phyloP scores from a whole-genome alignment of 2,329 filamentous ascomycete genomes.

The Cordyceps cateniannulata region DNA sequence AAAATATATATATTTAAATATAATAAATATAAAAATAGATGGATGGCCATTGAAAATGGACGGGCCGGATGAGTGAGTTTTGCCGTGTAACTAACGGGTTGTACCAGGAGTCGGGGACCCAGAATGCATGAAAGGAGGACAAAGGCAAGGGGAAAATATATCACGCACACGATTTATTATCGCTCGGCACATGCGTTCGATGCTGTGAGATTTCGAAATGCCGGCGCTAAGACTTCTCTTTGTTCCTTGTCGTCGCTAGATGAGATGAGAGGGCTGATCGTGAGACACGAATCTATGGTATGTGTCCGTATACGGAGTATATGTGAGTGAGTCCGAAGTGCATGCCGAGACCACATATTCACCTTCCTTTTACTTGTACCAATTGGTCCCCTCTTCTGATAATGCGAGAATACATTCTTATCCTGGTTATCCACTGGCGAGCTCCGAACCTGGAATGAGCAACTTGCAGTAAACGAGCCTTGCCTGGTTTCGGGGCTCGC shows the following conservation, averaged over 20 bases:
- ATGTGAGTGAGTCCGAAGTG: background rate
- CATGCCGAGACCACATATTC: background rate
- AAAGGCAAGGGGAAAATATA: background rate
- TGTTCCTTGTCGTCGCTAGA: background rate
- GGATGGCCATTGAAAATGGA: no score
- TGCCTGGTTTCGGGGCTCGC: background rate
- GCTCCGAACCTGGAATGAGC: background rate
- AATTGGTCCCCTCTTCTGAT: no score
- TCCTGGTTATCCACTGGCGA: no score
- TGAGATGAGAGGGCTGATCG: background rate
- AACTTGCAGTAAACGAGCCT: background rate
- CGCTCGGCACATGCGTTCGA: constrained; percentile 6
- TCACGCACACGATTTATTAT: background rate
- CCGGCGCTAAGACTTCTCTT: constrained; percentile 1
- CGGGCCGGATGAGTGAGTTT: no score
- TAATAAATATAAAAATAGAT: no score
- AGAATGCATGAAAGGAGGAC: background rate
- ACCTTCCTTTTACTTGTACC: background rate
- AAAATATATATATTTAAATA: no score
- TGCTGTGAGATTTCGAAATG: background rate
- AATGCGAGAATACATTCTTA: no score
- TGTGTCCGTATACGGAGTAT: no score
- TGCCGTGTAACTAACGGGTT: no score
- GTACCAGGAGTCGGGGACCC: background rate
- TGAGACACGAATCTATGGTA: background rate